Evolutionary conservation across 2,329 filamentous ascomycete species (phyloP).

Genomic region (Hyphodiscus sp.): DNA sequence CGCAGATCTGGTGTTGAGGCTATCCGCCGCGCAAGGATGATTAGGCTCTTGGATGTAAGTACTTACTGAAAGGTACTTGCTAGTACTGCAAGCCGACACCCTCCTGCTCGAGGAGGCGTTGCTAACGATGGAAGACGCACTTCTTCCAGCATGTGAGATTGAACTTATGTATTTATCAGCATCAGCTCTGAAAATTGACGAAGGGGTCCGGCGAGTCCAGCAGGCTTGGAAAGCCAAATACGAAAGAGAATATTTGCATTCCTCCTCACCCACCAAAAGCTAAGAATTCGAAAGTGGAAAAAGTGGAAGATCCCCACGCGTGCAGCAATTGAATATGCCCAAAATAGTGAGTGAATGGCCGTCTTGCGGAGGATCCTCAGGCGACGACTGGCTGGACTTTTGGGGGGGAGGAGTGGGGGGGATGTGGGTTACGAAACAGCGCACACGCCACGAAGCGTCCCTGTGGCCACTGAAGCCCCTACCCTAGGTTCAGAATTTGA

Average conservation of each 20-base stretch:
- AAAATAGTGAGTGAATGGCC: background rate
- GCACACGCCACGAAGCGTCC: background rate
- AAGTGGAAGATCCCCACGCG: background rate
- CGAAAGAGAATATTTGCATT: background rate
- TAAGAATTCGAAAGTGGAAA: background rate
- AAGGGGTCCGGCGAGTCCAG: background rate
- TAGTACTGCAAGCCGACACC: background rate
- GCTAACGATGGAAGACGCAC: background rate
- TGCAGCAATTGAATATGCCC: background rate
- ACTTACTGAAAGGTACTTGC: slow-evolving; percentile 3
- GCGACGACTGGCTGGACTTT: background rate
- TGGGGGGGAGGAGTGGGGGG: too few relatives aligned
- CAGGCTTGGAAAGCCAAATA: background rate
- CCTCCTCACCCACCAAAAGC: background rate
- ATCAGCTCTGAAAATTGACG: background rate
- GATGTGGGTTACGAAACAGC: background rate
- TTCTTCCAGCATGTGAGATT: background rate
- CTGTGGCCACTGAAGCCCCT: background rate
- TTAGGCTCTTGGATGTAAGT: background rate
- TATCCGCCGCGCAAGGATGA: background rate
- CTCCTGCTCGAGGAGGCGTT: background rate
- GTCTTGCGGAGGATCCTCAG: background rate
- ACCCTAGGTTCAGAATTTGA: background rate
- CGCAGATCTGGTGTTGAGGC: slow-evolving; percentile 9
- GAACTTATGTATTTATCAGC: background rate